Base-by-base conservation (phyloP, 1,284 basidiomycete species). In the Apiotrichum laibachii region DNA sequence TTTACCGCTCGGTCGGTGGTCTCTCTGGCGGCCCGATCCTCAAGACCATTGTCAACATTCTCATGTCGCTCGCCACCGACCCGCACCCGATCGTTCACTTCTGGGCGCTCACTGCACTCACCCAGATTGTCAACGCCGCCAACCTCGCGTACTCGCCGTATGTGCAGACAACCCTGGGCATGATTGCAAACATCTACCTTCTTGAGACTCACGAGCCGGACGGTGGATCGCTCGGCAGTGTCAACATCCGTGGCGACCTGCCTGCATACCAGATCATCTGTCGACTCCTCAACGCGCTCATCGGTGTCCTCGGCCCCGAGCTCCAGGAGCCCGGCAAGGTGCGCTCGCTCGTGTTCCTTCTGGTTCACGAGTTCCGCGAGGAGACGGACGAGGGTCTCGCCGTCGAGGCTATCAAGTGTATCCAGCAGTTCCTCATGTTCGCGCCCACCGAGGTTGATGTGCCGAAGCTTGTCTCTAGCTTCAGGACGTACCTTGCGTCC, bases 21-120 rank as follows among this genome's bases (percentile, higher is more conserved):
- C 82, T 99, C 21, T 90, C 90, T 6, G 95, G 93, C 8, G 92
- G 92, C 0, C 92, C 96, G 0, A 83, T 98, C 16, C 83, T 99
- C 60, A 98, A 98, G 79, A 98, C 95, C 0, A 92, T 95, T 0
- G 89, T 97, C 66, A 94, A 97, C 70, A 88, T 99, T 56, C 82
- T 98, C 50, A 92, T 97, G 86, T 97, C 94, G 2, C 84, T 99
- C 34, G 87, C 89, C 70, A 92, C 89, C 61, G 96, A 99, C 74
- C 92, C 96, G 0, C 96, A 99, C 74, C 96, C 96, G 0, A 85
- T 93, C 13, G 96, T 98, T 6, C 94, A 99, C 77, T 97, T 89
- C 73, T 93, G 89, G 84, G 88, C 95, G 1, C 81, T 99, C 59
- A 86, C 86, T 52, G 90, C 96, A 0, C 82, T 99, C 22, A 85